Evolutionary conservation across 2,329 filamentous ascomycete species (phyloP).

Genomic region (Sphaerulina musiva): DNA sequence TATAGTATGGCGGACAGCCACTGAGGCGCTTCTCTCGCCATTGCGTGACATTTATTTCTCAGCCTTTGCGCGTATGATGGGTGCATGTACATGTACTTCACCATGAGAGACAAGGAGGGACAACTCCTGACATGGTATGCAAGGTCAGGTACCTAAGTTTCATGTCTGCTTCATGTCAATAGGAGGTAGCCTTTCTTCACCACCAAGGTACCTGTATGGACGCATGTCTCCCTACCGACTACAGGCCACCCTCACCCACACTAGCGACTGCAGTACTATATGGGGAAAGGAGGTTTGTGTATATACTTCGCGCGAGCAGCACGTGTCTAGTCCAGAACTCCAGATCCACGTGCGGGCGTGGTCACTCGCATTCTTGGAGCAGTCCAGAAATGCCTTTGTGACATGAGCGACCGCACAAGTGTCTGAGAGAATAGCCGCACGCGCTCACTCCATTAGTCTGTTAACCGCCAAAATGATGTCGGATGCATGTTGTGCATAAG

Average conservation of each 20-base stretch:
- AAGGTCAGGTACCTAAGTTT: not conserved
- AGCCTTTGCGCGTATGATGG: not conserved
- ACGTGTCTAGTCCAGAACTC: too few relatives aligned
- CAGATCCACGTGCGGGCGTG: too few relatives aligned
- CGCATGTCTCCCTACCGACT: not conserved
- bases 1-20: not conserved
- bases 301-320: too few relatives aligned
- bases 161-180: not conserved
- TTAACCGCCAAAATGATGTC: not conserved
- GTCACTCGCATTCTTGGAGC: too few relatives aligned
- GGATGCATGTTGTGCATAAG: slow-evolving; percentile 6
- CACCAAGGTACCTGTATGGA: not conserved
- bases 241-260: not conserved
- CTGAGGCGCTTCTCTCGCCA: not conserved
- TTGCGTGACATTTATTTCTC: not conserved
- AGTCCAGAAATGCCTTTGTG: not conserved
- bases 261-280: not conserved
- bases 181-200: not conserved
- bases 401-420: not conserved
- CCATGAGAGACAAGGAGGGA: not conserved
- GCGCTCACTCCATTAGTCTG: not conserved
- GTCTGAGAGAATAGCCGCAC: not conserved
- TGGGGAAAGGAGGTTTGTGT: not conserved
- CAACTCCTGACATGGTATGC: not conserved
- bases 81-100: too few relatives aligned